Evolutionary conservation across 345 rosid species (phyloP), one percentile per base, ranked within the genome.

Genomic region (Carallia brachiata): DNA sequence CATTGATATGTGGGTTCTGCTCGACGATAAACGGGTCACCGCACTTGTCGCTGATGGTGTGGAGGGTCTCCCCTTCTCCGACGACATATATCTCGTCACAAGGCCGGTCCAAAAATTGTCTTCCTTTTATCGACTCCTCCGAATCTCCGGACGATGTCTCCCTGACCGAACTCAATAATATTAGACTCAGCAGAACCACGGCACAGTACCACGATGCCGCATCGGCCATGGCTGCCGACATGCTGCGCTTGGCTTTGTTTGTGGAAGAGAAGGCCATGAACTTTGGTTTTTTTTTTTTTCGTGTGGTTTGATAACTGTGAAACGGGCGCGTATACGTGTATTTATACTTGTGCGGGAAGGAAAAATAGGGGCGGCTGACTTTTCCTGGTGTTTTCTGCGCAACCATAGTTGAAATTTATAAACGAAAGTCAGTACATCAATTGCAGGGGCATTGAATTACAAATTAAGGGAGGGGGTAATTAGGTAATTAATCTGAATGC

Each of bases 1-100:
- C 83, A 55, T 79, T 79, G 66, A 79, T 75, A 62, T 79, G 83
- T 6, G 83, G 83, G 70, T 79, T 79, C 79, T 69, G 63, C 58
- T 79, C 83, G 23, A 79, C 79, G 50, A 79, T 79, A 56, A 68
- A 79, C 47, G 83, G 79, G 74, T 79, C 83, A 4, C 69, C 83
- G 12, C 83, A 79, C 83, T 75, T 75, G 61, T 79, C 79, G 36
- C 83, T 68, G 64, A 79, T 79, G 36, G 79, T 75, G 66, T 79
- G 75, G 27, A 79, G 77, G 44, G 83, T 79, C 77, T 79, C 83
- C 3, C 83, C 83, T 5, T 79, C 79, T 44, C 76, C 32, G 17
- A 79, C 83, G 36, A 75, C 72, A 31, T 79, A 79, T 50, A 79
- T 79, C 68, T 79, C 83, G 16, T 79, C 77, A 39, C 83, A 79